Percentiles rank a stretch among this genome's conserved stretches.
Evolutionary conservation across 306 rosid genomes (phyloP).

Genomic region (Fagus crenata): DNA sequence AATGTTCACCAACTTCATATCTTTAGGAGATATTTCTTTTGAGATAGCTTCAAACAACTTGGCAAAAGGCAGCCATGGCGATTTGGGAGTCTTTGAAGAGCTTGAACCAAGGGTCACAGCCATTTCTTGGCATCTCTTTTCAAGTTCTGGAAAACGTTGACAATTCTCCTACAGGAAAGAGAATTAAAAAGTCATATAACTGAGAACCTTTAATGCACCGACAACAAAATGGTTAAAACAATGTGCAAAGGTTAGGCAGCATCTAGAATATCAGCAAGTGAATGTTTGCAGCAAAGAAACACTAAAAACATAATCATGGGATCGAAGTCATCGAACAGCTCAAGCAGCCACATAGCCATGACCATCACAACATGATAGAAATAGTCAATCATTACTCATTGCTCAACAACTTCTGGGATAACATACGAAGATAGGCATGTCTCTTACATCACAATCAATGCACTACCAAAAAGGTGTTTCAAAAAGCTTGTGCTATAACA

Average conservation of each 20-base stretch:
- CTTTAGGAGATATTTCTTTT: constrained; percentile 42
- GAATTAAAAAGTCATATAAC: neutral
- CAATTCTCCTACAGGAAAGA: constrained; percentile 27
- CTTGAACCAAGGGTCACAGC: constrained; percentile 44
- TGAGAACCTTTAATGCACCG: too few relatives aligned
- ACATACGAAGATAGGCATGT: neutral
- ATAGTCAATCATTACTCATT: neutral
- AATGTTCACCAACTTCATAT: constrained; percentile 43
- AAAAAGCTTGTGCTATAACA: neutral
- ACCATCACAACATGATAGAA: neutral
- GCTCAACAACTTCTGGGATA: neutral
- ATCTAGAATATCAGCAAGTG: neutral
- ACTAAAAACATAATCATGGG: neutral
- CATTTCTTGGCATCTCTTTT: constrained; percentile 40
- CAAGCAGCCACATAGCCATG: neutral
- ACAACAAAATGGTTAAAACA: neutral
- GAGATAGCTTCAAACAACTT: constrained; percentile 68
- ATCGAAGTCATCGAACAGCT: neutral
- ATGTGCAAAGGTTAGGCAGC: neutral
- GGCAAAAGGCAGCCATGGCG: constrained; percentile 84
- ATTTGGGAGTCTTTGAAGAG: constrained; percentile 49
- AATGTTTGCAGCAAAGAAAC: neutral
- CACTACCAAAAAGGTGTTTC: neutral
- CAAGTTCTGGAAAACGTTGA: constrained; percentile 30
- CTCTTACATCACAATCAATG: neutral